phyloP scores from a whole-genome alignment of 2,329 filamentous ascomycete species.

The Dactylellina parvicollis region DNA sequence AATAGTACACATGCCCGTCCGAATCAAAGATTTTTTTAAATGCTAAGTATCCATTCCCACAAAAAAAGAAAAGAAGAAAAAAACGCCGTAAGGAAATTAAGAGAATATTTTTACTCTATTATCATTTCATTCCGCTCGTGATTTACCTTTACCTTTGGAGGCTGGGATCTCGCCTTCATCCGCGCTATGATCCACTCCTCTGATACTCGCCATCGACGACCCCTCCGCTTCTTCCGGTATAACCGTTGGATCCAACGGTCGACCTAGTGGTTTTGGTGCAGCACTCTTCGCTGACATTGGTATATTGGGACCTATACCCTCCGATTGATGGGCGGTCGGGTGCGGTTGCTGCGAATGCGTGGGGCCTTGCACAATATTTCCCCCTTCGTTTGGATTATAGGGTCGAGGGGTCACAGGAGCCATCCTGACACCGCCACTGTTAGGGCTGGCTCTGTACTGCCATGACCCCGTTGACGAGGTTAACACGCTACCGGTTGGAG shows the following conservation, averaged over 20 bases:
- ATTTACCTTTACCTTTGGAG: conserved; percentile 32
- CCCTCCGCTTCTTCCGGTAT: conserved; percentile 49
- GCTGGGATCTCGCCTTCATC: conserved; percentile 18
- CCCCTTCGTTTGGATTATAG: conserved; percentile 48
- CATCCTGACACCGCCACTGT: conserved; percentile 38
- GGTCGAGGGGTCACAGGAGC: conserved; percentile 34
- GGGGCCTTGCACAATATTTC: conserved; percentile 4
- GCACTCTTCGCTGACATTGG: conserved; percentile 32
- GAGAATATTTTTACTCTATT: conserved; percentile 8
- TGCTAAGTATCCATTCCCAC: background rate
- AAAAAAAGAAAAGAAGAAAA: too few relatives aligned
- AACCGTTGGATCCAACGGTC: conserved; percentile 45
- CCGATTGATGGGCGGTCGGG: conserved; percentile 17
- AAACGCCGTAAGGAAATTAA: conserved; percentile 11
- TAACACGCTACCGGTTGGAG: conserved; percentile 34
- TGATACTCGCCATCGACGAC: conserved; percentile 48
- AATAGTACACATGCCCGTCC: background rate
- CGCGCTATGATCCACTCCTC: conserved; percentile 27
- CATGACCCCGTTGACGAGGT: conserved; percentile 49
- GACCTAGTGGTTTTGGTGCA: conserved; percentile 37
- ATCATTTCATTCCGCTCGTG: conserved; percentile 1
- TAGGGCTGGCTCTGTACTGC: conserved; percentile 45
- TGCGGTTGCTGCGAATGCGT: conserved; percentile 30
- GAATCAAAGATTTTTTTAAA: background rate
- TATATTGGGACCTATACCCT: conserved; percentile 43